These are phyloP conservation scores for Trichosporon sp. DNA, from an alignment of 1,284 basidiomycete genomes.

Conservation along the genomic window DNA sequence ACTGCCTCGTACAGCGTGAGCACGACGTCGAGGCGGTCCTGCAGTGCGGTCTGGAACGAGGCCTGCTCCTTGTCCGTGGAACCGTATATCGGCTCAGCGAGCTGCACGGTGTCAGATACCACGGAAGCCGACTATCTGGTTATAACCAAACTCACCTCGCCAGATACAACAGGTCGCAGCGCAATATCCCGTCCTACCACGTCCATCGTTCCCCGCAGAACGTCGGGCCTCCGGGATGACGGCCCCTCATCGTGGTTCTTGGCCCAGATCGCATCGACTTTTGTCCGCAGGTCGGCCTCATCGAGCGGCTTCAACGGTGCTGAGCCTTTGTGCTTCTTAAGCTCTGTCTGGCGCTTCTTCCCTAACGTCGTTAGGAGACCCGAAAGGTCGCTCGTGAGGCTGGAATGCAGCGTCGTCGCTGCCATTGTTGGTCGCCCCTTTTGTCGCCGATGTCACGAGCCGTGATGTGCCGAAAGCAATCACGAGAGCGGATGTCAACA, in stretches of 20 bases:
- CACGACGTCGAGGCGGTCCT: constrained; percentile 37
- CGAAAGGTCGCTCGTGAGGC: background rate
- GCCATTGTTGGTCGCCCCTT: background rate
- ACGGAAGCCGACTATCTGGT: background rate
- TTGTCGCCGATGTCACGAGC: background rate
- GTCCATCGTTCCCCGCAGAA: constrained; percentile 31
- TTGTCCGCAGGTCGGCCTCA: background rate
- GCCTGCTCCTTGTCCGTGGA: constrained; percentile 16
- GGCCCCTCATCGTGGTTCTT: background rate
- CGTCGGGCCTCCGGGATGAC: constrained; percentile 15
- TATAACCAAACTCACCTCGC: constrained; percentile 32
- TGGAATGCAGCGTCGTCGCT: constrained; percentile 6
- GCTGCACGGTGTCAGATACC: constrained; percentile 7
- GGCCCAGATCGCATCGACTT: constrained; percentile 7
- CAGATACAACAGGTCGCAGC: constrained; percentile 23
- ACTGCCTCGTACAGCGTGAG: constrained; percentile 38
- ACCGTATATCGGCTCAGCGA: constrained; percentile 24
- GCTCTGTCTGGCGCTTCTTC: background rate
- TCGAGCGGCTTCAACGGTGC: constrained; percentile 3
- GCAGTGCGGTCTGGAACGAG: constrained; percentile 28
- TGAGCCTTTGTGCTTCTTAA: background rate
- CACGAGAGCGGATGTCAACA: background rate
- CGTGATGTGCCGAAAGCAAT: background rate
- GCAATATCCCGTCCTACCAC: constrained; percentile 36
- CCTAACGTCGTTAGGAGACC: background rate